Evolutionary conservation across 192 early-diverging fungal species (phyloP), one percentile per base, ranked within the genome.

Genomic region (Podila horticola): DNA sequence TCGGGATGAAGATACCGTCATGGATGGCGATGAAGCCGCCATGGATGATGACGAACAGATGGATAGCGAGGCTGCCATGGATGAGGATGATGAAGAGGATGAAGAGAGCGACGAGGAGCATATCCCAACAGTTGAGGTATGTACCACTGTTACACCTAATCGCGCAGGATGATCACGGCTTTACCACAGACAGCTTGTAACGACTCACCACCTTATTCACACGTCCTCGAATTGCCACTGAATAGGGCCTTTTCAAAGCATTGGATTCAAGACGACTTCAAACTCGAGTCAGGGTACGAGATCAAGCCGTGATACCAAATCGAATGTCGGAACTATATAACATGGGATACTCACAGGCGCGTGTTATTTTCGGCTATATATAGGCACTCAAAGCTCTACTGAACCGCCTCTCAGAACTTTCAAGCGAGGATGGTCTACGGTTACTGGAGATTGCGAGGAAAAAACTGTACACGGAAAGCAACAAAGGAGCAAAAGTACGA

Each of bases 341-440:
- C 28, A 22, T 15, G 22, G 5, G 34, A 31, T n/a, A 30, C 59
- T 60, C 59, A 60, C 8, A 24, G 13, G 15, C 30, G 26, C 26
- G 12, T 60, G n/a, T 24, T 31, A 15, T 30, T 30, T 59, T 5
- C 28, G 33, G 8, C 11, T 9, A n/a, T 10, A n/a, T 67, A 9
- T 62, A 83, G 72, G 74, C 70, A 2, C 65, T 75, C 33, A 83
- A 75, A 52, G 28, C 68, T 17, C 74, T 83, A 15, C 55, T 83
- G 6, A 71, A 72, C n/a, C 66, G 70, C 17, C 66, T 83, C 11
- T 62, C 82, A 4, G 70, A 69, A 6, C 59, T 83, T 13, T 26
- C 55, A 4, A n/a, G 8, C 3, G 3, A 48, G 0, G 63, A 68
- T 5, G 68, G 59, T 2, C 30, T 19, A 20, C 31, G 49, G 3